Percentiles rank a stretch among this genome's conserved stretches.
Conservation (phyloP, 169 alveolate species). For the Plasmodium inui region DNA sequence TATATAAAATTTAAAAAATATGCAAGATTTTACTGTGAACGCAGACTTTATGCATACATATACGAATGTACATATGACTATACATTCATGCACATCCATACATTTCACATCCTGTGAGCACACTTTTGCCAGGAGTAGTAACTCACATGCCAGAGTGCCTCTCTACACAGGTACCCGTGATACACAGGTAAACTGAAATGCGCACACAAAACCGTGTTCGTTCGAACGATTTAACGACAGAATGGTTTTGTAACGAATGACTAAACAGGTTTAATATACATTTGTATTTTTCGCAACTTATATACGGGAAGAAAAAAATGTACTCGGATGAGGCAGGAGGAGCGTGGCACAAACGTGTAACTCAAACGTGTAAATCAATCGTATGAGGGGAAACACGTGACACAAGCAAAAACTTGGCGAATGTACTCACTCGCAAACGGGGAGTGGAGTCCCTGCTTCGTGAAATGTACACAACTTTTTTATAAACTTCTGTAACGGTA, state of each 20-base stretch:
- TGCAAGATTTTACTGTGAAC: background rate
- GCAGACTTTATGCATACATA: background rate
- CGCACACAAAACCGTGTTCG: background rate
- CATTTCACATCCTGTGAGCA: background rate
- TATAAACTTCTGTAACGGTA: slow-evolving; percentile 6
- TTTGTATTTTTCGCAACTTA: background rate
- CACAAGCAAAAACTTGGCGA: background rate
- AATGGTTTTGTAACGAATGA: background rate
- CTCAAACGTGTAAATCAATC: background rate
- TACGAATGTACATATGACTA: background rate
- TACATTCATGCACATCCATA: background rate
- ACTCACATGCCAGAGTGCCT: background rate
- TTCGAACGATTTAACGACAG: background rate
- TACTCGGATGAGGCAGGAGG: background rate
- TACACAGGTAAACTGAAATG: background rate
- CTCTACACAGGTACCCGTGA: background rate
- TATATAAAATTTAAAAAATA: background rate
- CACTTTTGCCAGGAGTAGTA: background rate
- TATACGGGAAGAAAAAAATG: background rate
- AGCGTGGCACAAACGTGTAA: background rate
- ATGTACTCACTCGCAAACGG: background rate
- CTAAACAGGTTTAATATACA: background rate
- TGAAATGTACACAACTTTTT: background rate
- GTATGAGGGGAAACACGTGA: background rate
- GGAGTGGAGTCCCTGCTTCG: background rate